Percentiles rank a stretch among this genome's conserved stretches.
These are phyloP conservation scores for Cnidoscolus chayamansa DNA, from an alignment of 441 rosid genomes.

Conservation along the genomic window DNA sequence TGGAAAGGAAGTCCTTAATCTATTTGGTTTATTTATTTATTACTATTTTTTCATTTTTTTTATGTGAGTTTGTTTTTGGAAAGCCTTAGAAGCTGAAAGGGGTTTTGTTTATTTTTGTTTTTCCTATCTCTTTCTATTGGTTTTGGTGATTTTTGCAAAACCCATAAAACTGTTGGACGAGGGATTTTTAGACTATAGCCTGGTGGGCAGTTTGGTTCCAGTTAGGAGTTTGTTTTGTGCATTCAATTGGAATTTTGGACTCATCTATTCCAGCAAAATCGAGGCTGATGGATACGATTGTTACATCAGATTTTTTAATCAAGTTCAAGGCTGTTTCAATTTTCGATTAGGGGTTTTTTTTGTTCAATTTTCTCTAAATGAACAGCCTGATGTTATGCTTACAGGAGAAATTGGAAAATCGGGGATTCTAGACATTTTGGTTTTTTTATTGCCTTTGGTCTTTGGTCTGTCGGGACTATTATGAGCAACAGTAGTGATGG, in stretches of 20 bases:
- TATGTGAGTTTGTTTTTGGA: background rate
- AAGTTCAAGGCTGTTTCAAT: constrained; percentile 11
- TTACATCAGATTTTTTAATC: constrained; percentile 2
- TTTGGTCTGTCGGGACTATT: constrained; percentile 36
- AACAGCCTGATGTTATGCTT: constrained; percentile 42
- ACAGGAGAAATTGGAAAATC: constrained; percentile 36
- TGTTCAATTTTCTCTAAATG: background rate
- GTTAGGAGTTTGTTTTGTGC: constrained; percentile 18
- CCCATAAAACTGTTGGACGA: background rate
- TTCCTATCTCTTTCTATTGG: background rate
- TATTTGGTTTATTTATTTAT: background rate
- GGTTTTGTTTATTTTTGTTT: constrained; percentile 28
- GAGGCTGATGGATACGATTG: constrained; percentile 9
- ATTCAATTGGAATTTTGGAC: background rate
- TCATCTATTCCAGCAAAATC: background rate
- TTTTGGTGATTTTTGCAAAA: background rate
- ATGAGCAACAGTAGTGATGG: constrained; percentile 66
- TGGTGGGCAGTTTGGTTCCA: background rate
- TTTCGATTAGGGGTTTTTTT: background rate
- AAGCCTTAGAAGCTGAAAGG: constrained; percentile 9
- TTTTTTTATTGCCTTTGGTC: constrained; percentile 28
- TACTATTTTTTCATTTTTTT: background rate
- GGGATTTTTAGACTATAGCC: background rate
- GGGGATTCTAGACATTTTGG: constrained; percentile 32
- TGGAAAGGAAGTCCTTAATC: background rate